Evolutionary conservation across 2,329 filamentous ascomycete species (phyloP), one percentile per base, ranked within the genome.

Genomic region (Gaeumannomyces tritici): DNA sequence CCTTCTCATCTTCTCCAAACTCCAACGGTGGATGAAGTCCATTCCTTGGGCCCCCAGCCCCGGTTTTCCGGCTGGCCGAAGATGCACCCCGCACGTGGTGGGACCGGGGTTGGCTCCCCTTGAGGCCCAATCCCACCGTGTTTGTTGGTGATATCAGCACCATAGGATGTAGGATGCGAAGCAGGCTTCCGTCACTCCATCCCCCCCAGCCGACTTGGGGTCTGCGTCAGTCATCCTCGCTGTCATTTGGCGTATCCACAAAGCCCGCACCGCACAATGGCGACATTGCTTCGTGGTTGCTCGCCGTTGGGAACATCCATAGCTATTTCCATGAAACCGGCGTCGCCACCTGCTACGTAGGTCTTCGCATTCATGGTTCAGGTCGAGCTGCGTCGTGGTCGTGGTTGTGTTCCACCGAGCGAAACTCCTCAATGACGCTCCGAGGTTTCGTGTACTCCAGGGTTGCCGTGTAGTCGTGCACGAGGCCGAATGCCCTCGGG

Each of bases 401-500:
- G 42, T 21, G 42, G 42, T 24, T n/a, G n/a, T n/a, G n/a, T n/a
- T n/a, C n/a, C n/a, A n/a, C n/a, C 24, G 29, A 33, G 33, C 70
- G 59, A 42, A 67, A 83, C 70, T 83, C 81, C 56, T 83, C 79
- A 69, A 84, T 82, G 0, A 84, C 79, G 64, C 81, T 83, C 42
- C 58, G 68, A 0, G 82, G 81, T 69, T 79, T 79, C 12, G 74
- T 71, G 64, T 80, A 83, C 42, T 69, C 76, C 1, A 80, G 80
- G 4, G 82, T 63, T 0, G 81, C 75, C 61, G 76, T 71, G 65
- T 81, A 83, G 64, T 75, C 65, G 57, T 82, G 75, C 5, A 75
- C 69, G 64, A 81, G 77, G 18, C 78, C 79, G 65, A 83, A 82
- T 0, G 74, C 74, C 57, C 77, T 73, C 0, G 80, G 80, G 0